Conservation (phyloP, 1,284 basidiomycete species). For the Singerocomus inundabilis region DNA sequence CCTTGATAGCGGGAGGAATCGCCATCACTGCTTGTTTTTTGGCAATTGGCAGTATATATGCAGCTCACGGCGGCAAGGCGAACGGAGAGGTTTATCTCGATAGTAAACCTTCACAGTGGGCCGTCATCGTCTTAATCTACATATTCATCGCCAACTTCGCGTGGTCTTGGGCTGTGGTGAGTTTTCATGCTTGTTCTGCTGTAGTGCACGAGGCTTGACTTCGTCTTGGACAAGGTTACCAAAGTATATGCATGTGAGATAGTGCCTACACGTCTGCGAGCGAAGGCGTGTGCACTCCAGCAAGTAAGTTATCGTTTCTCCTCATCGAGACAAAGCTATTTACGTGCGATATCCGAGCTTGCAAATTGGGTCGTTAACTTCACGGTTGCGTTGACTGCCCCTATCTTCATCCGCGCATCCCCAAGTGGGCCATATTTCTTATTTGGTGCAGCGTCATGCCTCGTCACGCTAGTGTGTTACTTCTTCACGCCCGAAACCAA, state of each 20-base stretch:
- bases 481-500: conserved; percentile 47
- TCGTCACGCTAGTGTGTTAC: conserved; percentile 40
- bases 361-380: conserved; percentile 40
- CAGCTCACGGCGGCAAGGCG: conserved; percentile 32
- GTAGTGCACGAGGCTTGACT: neutral
- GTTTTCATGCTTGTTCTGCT: conserved; percentile 6
- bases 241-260: conserved; percentile 35
- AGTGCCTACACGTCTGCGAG: conserved; percentile 32
- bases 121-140: conserved; percentile 49
- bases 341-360: conserved; percentile 22
- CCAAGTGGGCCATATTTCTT: conserved; percentile 50
- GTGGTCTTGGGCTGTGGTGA: conserved; percentile 34
- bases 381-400: conserved; percentile 45
- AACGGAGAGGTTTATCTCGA: conserved; percentile 24
- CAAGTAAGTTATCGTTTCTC: conserved; percentile 40
- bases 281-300: conserved; percentile 37
- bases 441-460: conserved; percentile 40
- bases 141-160: conserved; percentile 39
- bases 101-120: conserved; percentile 37
- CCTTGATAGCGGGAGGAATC: conserved; percentile 45
- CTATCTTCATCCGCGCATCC: conserved; percentile 45
- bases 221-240: conserved; percentile 22
- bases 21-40: conserved; percentile 41
- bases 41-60: conserved; percentile 45
- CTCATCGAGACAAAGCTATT: conserved; percentile 27